Evolutionary conservation across 345 rosid species (phyloP), one percentile per base, ranked within the genome.

Genomic region (Citrus unshiu): DNA sequence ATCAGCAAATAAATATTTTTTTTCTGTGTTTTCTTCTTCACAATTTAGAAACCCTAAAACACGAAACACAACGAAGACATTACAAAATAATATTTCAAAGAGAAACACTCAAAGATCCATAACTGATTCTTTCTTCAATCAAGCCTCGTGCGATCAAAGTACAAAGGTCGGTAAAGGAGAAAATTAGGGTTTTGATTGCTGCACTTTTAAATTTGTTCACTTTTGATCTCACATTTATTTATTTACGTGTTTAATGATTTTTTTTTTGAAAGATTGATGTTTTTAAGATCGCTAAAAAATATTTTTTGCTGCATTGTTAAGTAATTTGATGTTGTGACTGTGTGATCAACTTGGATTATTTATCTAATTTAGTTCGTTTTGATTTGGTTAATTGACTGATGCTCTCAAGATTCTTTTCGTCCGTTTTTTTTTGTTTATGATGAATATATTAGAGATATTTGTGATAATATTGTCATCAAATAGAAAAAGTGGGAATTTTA

Each of bases 1-100:
- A 37, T 25, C 51, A 19, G 58, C 58, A 18, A 39, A 73, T 58
- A 60, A 70, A 13, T 46, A 62, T 14, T 16, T 19, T 43, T 27
- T 75, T 63, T 27, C 56, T 49, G 49, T 22, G 49, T 75, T 64
- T 64, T 76, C 72, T 46, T 75, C 78, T 43, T 62, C 35, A 19
- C 61, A 71, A 71, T 49, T 46, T 60, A 30, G 49, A 75, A 75
- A 64, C 78, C 78, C 78, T 75, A 76, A 76, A 54, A 35, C 25
- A 56, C 27, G 21, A 60, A 72, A 32, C 57, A 59, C 39, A 34
- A 49, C 29, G 67, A 32, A 25, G 27, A 5, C 62, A 56, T 37
- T 46, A 1, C 18, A 64, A 54, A 54, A 22, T 30, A 30, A 61
- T 12, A 61, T 21, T 63, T 35, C 34, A 16, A n/a, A 40, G 72